phyloP scores from a whole-genome alignment of 2,329 filamentous ascomycete species.

The Fusarium albidum region DNA sequence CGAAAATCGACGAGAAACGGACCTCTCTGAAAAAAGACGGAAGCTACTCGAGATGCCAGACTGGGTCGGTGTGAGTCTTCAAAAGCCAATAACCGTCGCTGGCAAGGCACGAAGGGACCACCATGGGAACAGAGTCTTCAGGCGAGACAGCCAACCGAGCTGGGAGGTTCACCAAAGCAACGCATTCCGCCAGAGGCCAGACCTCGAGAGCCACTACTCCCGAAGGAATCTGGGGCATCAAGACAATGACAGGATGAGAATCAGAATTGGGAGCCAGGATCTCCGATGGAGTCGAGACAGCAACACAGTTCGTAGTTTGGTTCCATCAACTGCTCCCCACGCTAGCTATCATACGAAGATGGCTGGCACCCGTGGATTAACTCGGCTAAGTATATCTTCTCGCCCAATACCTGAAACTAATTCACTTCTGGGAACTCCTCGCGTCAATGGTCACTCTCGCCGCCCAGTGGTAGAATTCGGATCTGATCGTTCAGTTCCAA shows the following conservation, averaged over 20 bases:
- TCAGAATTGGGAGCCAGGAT: slow-evolving; percentile 41
- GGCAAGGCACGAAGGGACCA: slow-evolving; percentile 25
- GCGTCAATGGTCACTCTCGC: too few relatives aligned
- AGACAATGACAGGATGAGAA: slow-evolving; percentile 27
- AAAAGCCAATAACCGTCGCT: slow-evolving; percentile 40
- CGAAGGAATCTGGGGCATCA: neutral
- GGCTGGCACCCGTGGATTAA: neutral
- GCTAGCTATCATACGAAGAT: neutral
- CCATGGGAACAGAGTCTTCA: neutral
- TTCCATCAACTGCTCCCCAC: slow-evolving; percentile 1
- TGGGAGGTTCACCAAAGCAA: neutral
- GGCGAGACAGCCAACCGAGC: neutral
- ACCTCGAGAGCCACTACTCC: neutral
- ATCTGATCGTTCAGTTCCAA: neutral
- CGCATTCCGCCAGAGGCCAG: neutral
- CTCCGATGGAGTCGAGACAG: slow-evolving; percentile 41
- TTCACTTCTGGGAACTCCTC: neutral
- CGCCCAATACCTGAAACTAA: neutral
- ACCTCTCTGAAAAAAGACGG: slow-evolving; percentile 36
- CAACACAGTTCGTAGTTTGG: slow-evolving; percentile 38
- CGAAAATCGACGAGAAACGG: slow-evolving; percentile 1
- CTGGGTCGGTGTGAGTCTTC: slow-evolving; percentile 44
- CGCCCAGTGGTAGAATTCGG: neutral
- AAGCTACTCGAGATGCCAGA: slow-evolving; percentile 39
- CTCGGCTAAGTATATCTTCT: neutral